Evolutionary conservation across 495 filamentous ascomycete species (phyloP).

Genomic region (Podospora comata): DNA sequence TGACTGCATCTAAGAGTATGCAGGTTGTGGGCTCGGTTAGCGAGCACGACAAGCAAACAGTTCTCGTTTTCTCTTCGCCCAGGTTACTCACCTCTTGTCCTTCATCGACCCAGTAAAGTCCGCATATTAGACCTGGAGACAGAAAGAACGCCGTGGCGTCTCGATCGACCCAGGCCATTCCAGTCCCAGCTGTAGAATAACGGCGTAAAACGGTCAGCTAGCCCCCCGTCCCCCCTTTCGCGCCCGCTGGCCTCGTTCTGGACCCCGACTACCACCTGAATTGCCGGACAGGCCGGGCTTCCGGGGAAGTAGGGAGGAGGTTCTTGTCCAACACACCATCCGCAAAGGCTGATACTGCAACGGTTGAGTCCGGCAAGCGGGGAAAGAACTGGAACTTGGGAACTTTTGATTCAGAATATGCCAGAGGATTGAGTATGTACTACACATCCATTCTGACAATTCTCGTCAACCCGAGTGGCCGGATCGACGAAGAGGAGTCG

Average conservation of each 20-base stretch:
- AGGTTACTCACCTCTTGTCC: no score
- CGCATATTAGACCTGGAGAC: no score
- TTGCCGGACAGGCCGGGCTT: not conserved
- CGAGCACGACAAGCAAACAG: no score
- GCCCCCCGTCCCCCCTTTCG: not conserved
- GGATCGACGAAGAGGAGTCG: not conserved
- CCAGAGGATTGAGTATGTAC: not conserved
- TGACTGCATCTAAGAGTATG: no score
- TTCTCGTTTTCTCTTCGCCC: no score
- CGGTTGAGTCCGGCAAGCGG: not conserved
- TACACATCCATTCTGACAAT: not conserved
- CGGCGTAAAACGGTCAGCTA: not conserved
- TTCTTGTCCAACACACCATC: not conserved
- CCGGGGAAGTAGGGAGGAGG: not conserved
- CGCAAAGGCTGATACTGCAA: not conserved
- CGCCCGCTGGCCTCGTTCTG: not conserved
- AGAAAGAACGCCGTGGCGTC: not conserved
- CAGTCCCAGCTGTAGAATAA: not conserved
- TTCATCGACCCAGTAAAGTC: no score
- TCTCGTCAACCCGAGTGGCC: not conserved
- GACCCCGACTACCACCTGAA: not conserved
- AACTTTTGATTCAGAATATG: not conserved
- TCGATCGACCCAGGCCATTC: not conserved
- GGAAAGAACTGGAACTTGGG: no score
- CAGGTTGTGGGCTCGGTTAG: no score